Conservation (phyloP, 2,329 filamentous ascomycete species). For the Cyphellophora attinorum region DNA sequence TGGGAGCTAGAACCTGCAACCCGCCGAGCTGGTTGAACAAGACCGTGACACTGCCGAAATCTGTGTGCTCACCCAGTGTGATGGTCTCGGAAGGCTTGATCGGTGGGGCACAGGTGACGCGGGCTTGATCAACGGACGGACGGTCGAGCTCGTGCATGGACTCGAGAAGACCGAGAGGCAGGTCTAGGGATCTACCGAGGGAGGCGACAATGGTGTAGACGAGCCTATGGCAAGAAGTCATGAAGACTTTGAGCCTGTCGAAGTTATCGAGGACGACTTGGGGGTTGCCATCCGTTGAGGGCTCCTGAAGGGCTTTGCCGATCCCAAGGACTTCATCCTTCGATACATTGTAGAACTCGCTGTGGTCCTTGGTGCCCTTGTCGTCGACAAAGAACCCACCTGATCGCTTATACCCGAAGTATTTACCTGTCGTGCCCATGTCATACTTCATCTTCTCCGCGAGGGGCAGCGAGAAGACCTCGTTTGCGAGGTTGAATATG, state of each 20-base stretch:
- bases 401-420: conserved; percentile 7
- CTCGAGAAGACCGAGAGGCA: conserved; percentile 19
- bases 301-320: conserved; percentile 10
- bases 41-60: conserved; percentile 28
- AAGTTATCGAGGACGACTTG: conserved; percentile 6
- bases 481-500: conserved; percentile 6
- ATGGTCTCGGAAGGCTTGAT: conserved; percentile 19
- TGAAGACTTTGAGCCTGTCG: conserved; percentile 5
- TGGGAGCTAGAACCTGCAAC: conserved; percentile 24
- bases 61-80: conserved; percentile 24
- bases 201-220: conserved; percentile 11
- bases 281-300: conserved; percentile 6
- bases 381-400: conserved; percentile 12
- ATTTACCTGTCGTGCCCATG: conserved; percentile 7
- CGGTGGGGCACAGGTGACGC: conserved; percentile 17
- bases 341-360: conserved; percentile 22
- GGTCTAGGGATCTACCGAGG: conserved; percentile 20
- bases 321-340: conserved; percentile 23
- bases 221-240: conserved; percentile 5
- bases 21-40: conserved; percentile 28
- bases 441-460: conserved; percentile 6
- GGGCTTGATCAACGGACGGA: conserved; percentile 12
- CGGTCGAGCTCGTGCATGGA: conserved; percentile 17
- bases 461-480: conserved; percentile 5
- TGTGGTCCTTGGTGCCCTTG: conserved; percentile 12